Base-by-base conservation (phyloP, 2,329 filamentous ascomycete species). In the Tolypocladium inflatum region DNA sequence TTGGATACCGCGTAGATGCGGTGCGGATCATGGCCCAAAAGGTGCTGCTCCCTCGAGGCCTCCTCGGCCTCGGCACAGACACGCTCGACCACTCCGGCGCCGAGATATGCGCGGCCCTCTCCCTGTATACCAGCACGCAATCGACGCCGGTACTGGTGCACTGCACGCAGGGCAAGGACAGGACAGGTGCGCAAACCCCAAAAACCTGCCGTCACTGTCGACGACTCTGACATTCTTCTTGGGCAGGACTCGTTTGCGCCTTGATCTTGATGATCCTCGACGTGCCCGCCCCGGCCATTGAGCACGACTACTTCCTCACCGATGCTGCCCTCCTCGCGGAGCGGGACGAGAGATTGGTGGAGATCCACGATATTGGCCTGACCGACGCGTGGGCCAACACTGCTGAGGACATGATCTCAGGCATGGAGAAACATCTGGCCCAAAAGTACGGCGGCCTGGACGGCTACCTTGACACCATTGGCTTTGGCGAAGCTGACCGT, bases 81-180 rank as follows among this genome's bases (percentile, higher is more conserved):
- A 90, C 86, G 0, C 71, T 96, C 4, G 84, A 89, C 63, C 78
- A 84, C 57, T 90, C 86, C 56, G 82, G 80, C 0, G 69, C 73
- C 1, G 87, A 90, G 66, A 80, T 91, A 21, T 78, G 77, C 30
- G 60, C 70, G 55, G 65, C 66, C 8, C 62, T 75, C 41, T 63
- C 61, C 10, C 58, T 73, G 1, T 73, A 71, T 55, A 62, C 68
- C 6, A 56, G 57, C 9, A 30, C 60, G 2, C 64, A 70, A 0
- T 78, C 77, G 19, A 84, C 85, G 62, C 90, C 91, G 0, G 71
- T 86, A 1, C 68, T 96, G 9, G 74, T 94, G 2, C 90, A 96
- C 71, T 96, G 91, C 71, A 94, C 91, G 0, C 90, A 95, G 66
- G 91, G 91, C 59, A 96, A 96, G 69, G 91, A 96, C 67, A 82